A percentile compares a stretch with the other conserved stretches of the same genome.
Evolutionary conservation across 768 basidiomycete species (phyloP).

Genomic region (Aureoboletus auriporus): DNA sequence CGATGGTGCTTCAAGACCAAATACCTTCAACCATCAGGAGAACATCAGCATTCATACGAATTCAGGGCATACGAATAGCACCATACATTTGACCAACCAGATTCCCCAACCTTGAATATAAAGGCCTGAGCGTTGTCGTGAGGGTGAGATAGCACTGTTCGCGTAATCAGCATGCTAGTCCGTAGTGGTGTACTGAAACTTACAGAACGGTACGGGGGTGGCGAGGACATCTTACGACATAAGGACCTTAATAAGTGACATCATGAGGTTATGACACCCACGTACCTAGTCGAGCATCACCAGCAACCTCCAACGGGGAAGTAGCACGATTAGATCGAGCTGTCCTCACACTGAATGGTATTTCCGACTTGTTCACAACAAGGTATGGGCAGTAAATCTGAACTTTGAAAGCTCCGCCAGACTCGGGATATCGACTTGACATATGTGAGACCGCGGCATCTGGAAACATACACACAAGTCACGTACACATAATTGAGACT

Average conservation of each 20-base stretch:
- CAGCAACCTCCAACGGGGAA: slow-evolving; percentile 77
- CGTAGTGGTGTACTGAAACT: slow-evolving; percentile 29
- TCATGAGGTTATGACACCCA: slow-evolving; percentile 7
- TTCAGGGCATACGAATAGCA: slow-evolving; percentile 4
- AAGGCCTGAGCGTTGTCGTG: slow-evolving; percentile 80
- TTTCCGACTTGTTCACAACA: slow-evolving; percentile 87
- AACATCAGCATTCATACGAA: slow-evolving; percentile 4
- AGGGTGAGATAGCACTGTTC: slow-evolving; percentile 80
- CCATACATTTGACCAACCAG: slow-evolving; percentile 82
- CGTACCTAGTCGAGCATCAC: slow-evolving; percentile 63
- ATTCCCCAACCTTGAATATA: slow-evolving; percentile 74
- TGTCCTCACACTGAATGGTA: slow-evolving; percentile 74
- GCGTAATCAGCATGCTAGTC: slow-evolving; percentile 4
- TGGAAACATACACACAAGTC: background rate
- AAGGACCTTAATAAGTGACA: slow-evolving; percentile 7
- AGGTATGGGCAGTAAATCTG: slow-evolving; percentile 92
- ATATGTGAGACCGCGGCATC: slow-evolving; percentile 6
- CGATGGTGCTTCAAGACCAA: slow-evolving; percentile 87
- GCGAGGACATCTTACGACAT: slow-evolving; percentile 40
- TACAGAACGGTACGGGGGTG: slow-evolving; percentile 74
- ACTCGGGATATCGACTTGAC: slow-evolving; percentile 70
- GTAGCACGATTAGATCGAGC: slow-evolving; percentile 58
- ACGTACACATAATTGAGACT: slow-evolving; percentile 88
- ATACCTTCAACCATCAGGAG: slow-evolving; percentile 41
- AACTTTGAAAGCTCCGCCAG: slow-evolving; percentile 94